A percentile compares a stretch with the other conserved stretches of the same genome.
phyloP scores from a whole-genome alignment of 805 yeast genomes.

The Candida silvatica region DNA sequence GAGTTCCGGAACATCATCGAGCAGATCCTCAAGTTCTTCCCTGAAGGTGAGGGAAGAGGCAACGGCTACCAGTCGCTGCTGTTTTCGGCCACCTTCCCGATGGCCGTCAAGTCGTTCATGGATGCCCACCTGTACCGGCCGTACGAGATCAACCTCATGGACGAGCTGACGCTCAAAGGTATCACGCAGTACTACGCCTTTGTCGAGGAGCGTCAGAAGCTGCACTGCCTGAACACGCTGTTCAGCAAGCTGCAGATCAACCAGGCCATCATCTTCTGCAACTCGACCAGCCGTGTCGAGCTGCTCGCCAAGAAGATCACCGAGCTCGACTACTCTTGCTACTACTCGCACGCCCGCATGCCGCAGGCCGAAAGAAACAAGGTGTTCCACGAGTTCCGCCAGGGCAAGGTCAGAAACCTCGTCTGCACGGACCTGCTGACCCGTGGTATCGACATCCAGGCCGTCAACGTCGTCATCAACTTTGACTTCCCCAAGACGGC shows the following conservation, averaged over 20 bases:
- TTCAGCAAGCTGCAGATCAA: constrained; percentile 92
- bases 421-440: constrained; percentile 95
- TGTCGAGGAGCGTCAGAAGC: constrained; percentile 92
- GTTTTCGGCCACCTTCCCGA: constrained; percentile 94
- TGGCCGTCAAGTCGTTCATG: constrained; percentile 89
- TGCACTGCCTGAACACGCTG: constrained; percentile 91
- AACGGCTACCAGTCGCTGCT: constrained; percentile 72
- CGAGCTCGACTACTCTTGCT: constrained; percentile 93
- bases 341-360: constrained; percentile 95
- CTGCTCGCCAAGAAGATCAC: constrained; percentile 92
- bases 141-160: constrained; percentile 94
- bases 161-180: constrained; percentile 92
- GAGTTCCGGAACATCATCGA: constrained; percentile 86
- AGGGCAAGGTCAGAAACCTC: constrained; percentile 93
- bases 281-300: constrained; percentile 94
- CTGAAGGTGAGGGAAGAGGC: constrained; percentile 31
- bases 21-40: constrained; percentile 77
- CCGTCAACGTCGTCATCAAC: constrained; percentile 95
- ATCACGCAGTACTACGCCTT: constrained; percentile 97
- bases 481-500: constrained; percentile 98
- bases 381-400: constrained; percentile 97
- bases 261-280: constrained; percentile 95
- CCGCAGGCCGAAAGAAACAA: constrained; percentile 95
- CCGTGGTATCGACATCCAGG: constrained; percentile 98
- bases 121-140: constrained; percentile 85